Base-by-base conservation (phyloP, 2,329 filamentous ascomycete species). In the Aphanoascus verrucosus region DNA sequence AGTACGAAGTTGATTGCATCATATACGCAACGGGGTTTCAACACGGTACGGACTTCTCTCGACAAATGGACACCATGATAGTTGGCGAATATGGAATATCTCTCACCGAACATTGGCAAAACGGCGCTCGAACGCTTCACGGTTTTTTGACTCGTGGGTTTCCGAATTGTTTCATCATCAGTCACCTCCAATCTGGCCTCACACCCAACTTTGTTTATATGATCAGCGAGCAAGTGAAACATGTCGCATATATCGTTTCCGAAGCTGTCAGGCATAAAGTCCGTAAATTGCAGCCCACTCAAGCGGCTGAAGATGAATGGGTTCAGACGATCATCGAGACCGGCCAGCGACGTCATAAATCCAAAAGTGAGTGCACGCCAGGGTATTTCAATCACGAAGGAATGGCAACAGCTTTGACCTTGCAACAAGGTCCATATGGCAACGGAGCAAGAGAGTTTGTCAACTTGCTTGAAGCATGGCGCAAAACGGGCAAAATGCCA, bases 161-260 rank as follows among this genome's bases (percentile, higher is more conserved):
- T 55, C 79, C 79, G 1, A 82, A 82, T 58, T 59, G 80, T 45
- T 76, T 79, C 69, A 73, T 75, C 59, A 60, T 70, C 0, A 72
- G 72, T 11, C 60, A 69, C 0, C 53, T 63, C n/a, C 77, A 80
- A 62, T 60, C 65, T 0, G 71, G 64, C 35, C 41, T 42, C 34
- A 44, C 45, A 8, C 44, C 45, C n/a, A 49, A 54, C 20, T 54
- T 54, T 37, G 38, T 41, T 28, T 35, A 42, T 14, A 48, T 49
- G 52, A 34, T 54, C 23, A 35, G 9, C 35, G 52, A 54, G n/a
- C 44, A 54, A n/a, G 43, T 37, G 12, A 54, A 48, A 15, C 52
- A 54, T 44, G 41, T 49, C 9, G 52, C 52, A 7, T 35, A 43
- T 38, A 54, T 54, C n/a, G 20, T 54, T 17, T 54, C 52, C 14